phyloP scores from a whole-genome alignment of 2,329 filamentous ascomycete species.

The Chaetomiaceae sp. region DNA sequence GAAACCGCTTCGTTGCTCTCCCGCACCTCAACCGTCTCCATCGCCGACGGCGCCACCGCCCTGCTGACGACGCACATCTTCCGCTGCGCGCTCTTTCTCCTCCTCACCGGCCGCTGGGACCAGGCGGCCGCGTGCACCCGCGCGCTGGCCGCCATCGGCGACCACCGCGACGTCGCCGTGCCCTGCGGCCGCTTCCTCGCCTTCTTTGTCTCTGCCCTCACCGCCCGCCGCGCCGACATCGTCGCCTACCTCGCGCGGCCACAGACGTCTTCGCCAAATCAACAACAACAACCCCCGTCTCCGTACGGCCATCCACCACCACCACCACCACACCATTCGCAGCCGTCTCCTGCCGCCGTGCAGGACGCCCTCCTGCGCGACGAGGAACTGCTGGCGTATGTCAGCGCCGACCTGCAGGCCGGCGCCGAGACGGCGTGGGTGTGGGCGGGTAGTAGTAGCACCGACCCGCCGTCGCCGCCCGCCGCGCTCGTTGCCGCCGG shows the following conservation, averaged over 20 bases:
- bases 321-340: constrained; percentile 16
- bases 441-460: constrained; percentile 61
- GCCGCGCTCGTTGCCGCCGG: constrained; percentile 2
- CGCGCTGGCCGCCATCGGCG: constrained; percentile 62
- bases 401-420: constrained; percentile 79
- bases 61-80: constrained; percentile 80
- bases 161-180: constrained; percentile 64
- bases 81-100: constrained; percentile 74
- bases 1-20: constrained; percentile 74
- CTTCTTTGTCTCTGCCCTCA: constrained; percentile 69
- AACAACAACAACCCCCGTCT: constrained; percentile 21
- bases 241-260: constrained; percentile 33
- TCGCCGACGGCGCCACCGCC: constrained; percentile 63
- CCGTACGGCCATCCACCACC: constrained; percentile 15
- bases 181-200: constrained; percentile 75
- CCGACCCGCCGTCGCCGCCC: constrained; percentile 30
- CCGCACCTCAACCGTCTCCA: constrained; percentile 49
- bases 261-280: constrained; percentile 28
- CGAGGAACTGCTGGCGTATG: constrained; percentile 83
- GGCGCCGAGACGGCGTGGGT: constrained; percentile 74
- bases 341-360: constrained; percentile 19
- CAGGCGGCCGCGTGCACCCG: constrained; percentile 68
- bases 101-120: constrained; percentile 67
- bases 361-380: constrained; percentile 49
- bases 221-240: constrained; percentile 47